These are phyloP conservation scores for Hamamelis virginiana DNA, from an alignment of 164 flowering plant species.

Conservation along the genomic window DNA sequence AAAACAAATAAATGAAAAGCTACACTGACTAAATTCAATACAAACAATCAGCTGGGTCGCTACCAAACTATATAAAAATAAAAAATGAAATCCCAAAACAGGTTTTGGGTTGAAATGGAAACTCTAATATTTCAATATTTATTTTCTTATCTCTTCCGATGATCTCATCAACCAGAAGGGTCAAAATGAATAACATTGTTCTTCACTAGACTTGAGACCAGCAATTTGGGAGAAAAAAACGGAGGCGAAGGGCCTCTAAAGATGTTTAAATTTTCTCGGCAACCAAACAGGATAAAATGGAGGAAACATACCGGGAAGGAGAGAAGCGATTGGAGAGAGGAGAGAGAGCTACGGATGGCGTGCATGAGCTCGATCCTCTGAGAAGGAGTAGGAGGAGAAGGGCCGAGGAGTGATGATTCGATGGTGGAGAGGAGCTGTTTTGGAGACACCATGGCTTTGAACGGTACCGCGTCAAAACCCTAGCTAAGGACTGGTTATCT, in stretches of 20 bases:
- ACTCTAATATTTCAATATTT: too few species aligned
- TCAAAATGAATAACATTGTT: too few species aligned
- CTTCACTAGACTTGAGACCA: too few species aligned
- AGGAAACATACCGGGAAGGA: slow-evolving; percentile 57
- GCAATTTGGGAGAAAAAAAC: too few species aligned
- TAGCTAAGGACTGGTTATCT: not conserved
- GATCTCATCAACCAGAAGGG: too few species aligned
- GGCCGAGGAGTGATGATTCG: slow-evolving; percentile 60
- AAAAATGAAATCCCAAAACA: too few species aligned
- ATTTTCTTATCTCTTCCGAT: too few species aligned
- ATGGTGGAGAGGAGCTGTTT: slow-evolving; percentile 60
- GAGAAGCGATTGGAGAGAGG: slow-evolving; percentile 63
- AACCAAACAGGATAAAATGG: not conserved
- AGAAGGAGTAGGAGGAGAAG: slow-evolving; percentile 70
- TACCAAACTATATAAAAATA: not conserved
- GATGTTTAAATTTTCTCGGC: not conserved
- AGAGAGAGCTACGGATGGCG: slow-evolving; percentile 62
- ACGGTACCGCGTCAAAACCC: not conserved
- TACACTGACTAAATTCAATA: too few species aligned
- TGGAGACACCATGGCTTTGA: slow-evolving; percentile 63
- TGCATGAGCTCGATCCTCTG: slow-evolving; percentile 81
- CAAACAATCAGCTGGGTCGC: too few species aligned
- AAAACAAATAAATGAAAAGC: too few species aligned
- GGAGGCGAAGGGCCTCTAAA: too few species aligned
- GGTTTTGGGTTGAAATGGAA: too few species aligned